Conservation (phyloP, 2,329 filamentous ascomycete species). For the Pseudogymnoascus sp. region DNA sequence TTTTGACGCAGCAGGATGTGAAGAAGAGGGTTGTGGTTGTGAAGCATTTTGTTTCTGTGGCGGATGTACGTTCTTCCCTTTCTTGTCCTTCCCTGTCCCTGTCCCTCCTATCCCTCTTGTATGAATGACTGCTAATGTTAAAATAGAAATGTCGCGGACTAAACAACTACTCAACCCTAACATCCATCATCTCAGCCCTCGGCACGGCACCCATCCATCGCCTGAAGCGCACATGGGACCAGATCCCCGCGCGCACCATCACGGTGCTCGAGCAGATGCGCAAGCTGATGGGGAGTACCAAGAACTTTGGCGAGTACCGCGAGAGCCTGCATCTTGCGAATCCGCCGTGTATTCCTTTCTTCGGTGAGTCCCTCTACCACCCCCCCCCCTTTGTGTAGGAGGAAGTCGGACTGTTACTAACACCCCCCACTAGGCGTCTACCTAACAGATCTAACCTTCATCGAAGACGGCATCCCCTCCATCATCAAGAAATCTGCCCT, state of each 20-base stretch:
- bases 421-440: constrained; percentile 62
- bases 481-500: constrained; percentile 93
- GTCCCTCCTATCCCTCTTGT: constrained; percentile 7
- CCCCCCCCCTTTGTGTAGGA: background rate
- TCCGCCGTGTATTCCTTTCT: constrained; percentile 96
- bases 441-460: constrained; percentile 93
- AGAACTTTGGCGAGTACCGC: constrained; percentile 96
- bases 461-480: constrained; percentile 95
- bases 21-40: constrained; percentile 96
- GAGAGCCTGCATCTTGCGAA: constrained; percentile 88
- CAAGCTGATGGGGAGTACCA: constrained; percentile 89
- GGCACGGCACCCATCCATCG: constrained; percentile 93
- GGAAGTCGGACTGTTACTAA: too few species aligned
- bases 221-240: constrained; percentile 86
- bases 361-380: constrained; percentile 56
- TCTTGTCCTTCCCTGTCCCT: background rate
- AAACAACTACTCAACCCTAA: constrained; percentile 97
- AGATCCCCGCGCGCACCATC: constrained; percentile 79
- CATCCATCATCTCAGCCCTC: constrained; percentile 93
- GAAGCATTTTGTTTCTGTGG: constrained; percentile 94
- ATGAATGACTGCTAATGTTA: constrained; percentile 23
- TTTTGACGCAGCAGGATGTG: constrained; percentile 85
- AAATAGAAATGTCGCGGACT: constrained; percentile 78
- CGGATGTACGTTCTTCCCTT: constrained; percentile 62
- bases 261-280: constrained; percentile 82